Evolutionary conservation across 2,329 filamentous ascomycete genomes (phyloP).

Genomic region (Cladophialophora yegresii): DNA sequence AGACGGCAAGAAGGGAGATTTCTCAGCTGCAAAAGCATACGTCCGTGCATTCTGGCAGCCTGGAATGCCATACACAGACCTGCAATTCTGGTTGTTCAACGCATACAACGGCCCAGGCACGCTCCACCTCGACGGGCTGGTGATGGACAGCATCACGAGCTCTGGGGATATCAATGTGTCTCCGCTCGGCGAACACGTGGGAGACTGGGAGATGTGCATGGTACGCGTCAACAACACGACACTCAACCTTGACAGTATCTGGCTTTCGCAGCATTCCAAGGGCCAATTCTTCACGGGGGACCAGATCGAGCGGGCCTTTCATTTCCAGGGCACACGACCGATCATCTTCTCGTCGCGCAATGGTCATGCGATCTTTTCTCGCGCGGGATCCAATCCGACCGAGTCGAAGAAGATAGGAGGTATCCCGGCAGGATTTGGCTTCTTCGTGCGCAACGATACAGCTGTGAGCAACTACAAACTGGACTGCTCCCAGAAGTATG

Average conservation of each 20-base stretch:
- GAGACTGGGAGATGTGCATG: constrained; percentile 27
- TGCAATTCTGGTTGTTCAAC: constrained; percentile 29
- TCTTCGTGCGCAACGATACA: constrained; percentile 26
- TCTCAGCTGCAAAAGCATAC: constrained; percentile 21
- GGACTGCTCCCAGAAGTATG: constrained; percentile 24
- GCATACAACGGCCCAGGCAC: constrained; percentile 25
- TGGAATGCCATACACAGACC: constrained; percentile 23
- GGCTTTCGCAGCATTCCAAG: constrained; percentile 21
- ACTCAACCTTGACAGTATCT: constrained; percentile 14
- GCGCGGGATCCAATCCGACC: constrained; percentile 14
- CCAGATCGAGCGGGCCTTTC: constrained; percentile 11
- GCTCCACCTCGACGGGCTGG: constrained; percentile 18
- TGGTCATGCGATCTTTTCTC: constrained; percentile 19
- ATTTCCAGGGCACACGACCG: constrained; percentile 20
- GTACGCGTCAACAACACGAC: constrained; percentile 22
- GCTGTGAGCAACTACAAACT: constrained; percentile 10
- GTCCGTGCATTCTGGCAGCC: constrained; percentile 24
- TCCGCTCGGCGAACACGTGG: constrained; percentile 22
- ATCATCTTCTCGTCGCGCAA: constrained; percentile 21
- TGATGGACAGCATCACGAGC: constrained; percentile 20
- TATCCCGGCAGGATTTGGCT: constrained; percentile 22
- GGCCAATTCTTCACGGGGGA: constrained; percentile 22
- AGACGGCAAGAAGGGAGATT: constrained; percentile 13
- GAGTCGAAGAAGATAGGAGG: constrained; percentile 22
- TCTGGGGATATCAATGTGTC: constrained; percentile 23